A percentile compares a stretch with the other conserved stretches of the same genome.
These are phyloP conservation scores for Trametes elegans DNA, from an alignment of 768 basidiomycete species.

Conservation along the genomic window DNA sequence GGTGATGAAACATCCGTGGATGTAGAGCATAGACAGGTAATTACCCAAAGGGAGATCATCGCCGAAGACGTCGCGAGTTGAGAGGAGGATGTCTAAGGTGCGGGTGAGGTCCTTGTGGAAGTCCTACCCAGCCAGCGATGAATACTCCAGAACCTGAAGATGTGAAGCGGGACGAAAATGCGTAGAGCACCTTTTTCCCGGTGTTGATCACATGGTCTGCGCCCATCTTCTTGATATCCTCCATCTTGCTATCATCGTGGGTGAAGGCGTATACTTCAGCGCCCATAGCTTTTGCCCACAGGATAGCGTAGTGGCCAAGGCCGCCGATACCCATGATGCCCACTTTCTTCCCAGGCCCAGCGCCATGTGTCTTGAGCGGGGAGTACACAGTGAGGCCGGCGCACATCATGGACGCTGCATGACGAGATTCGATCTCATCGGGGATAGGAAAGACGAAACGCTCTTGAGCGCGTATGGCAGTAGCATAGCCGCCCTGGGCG, in stretches of 20 bases:
- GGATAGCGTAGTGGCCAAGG: constrained; percentile 40
- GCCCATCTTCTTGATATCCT: constrained; percentile 57
- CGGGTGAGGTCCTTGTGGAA: constrained; percentile 36
- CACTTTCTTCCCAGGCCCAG: constrained; percentile 60
- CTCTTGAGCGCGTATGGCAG: constrained; percentile 44
- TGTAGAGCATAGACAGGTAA: constrained; percentile 43
- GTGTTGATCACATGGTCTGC: constrained; percentile 54
- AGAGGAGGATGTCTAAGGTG: constrained; percentile 52
- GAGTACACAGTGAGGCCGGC: constrained; percentile 65
- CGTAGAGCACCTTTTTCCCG: constrained; percentile 21
- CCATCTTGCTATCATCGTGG: constrained; percentile 49
- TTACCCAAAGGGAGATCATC: constrained; percentile 26
- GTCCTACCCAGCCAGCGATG: constrained; percentile 25
- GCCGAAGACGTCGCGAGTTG: constrained; percentile 25
- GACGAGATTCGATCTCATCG: constrained; percentile 44
- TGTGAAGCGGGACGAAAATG: no score
- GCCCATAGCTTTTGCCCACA: constrained; percentile 54
- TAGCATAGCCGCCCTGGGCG: constrained; percentile 46
- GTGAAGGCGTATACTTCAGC: constrained; percentile 59
- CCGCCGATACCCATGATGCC: constrained; percentile 69
- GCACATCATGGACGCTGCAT: constrained; percentile 65
- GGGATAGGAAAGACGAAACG: constrained; percentile 63
- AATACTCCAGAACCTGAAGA: no score
- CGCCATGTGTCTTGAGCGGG: constrained; percentile 52
- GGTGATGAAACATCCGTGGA: constrained; percentile 54